Conservation (phyloP, 306 rosid species). For the Vicia sativa region DNA sequence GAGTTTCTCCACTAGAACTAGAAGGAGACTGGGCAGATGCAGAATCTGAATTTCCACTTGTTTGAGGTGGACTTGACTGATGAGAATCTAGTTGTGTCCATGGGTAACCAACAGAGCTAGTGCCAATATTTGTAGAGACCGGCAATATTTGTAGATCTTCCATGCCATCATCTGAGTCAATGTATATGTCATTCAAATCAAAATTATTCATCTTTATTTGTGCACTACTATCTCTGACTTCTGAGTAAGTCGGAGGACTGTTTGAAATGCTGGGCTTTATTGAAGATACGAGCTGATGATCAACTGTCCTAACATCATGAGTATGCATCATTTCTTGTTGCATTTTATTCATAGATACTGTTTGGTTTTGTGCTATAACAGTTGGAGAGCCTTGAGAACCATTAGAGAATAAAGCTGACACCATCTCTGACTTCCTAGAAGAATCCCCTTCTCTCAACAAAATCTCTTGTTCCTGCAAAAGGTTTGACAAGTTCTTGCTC, state of each 20-base stretch:
- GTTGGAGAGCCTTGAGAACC: slow-evolving; percentile 62
- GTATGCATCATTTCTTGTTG: slow-evolving; percentile 47
- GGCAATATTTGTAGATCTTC: slow-evolving; percentile 68
- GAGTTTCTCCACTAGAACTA: slow-evolving; percentile 92
- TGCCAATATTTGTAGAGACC: slow-evolving; percentile 58
- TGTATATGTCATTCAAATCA: slow-evolving; percentile 79
- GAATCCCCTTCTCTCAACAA: slow-evolving; percentile 54
- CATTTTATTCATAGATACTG: slow-evolving; percentile 44
- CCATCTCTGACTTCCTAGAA: slow-evolving; percentile 54
- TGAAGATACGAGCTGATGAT: slow-evolving; percentile 50
- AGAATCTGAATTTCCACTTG: slow-evolving; percentile 92
- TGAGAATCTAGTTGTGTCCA: slow-evolving; percentile 77
- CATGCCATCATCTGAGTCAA: slow-evolving; percentile 77
- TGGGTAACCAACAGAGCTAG: slow-evolving; percentile 68
- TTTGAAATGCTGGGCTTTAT: slow-evolving; percentile 53
- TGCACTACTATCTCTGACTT: slow-evolving; percentile 58
- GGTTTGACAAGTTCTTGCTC: slow-evolving; percentile 51
- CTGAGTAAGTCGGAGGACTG: slow-evolving; percentile 71
- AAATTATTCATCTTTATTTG: slow-evolving; percentile 68
- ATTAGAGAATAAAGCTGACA: slow-evolving; percentile 56
- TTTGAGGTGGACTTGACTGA: slow-evolving; percentile 95
- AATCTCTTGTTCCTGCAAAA: slow-evolving; percentile 61
- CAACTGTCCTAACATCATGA: slow-evolving; percentile 51
- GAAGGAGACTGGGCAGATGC: slow-evolving; percentile 92
- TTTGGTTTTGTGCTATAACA: slow-evolving; percentile 44